phyloP scores from a whole-genome alignment of 805 yeast genomes.

The Metschnikowia santaceciliae region DNA sequence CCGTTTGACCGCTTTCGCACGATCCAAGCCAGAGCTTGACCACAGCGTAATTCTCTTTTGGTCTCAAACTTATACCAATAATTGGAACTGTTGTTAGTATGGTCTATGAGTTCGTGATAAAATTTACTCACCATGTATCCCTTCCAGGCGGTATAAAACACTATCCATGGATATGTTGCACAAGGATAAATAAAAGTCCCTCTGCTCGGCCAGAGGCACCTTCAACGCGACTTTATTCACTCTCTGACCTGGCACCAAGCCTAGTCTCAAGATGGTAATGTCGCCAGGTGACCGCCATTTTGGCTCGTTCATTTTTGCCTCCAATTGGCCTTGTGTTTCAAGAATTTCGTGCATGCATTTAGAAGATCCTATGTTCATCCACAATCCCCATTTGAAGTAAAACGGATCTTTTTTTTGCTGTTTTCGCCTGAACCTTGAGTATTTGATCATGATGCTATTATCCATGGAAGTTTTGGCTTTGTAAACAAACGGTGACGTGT shows the following conservation, averaged over 20 bases:
- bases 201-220: neutral
- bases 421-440: conserved; percentile 2
- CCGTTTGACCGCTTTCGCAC: neutral
- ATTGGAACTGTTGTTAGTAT: conserved; percentile 12
- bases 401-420: neutral
- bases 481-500: neutral
- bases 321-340: conserved; percentile 6
- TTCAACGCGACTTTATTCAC: conserved; percentile 9
- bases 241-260: conserved; percentile 2
- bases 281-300: neutral
- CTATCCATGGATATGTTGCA: conserved; percentile 2
- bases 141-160: neutral
- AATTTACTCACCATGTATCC: conserved; percentile 2
- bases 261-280: conserved; percentile 2
- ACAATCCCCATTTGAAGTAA: conserved; percentile 12
- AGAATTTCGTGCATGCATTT: neutral
- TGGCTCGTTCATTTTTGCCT: neutral
- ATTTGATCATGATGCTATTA: conserved; percentile 3
- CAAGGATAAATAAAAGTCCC: conserved; percentile 1
- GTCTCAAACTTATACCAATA: conserved; percentile 8
- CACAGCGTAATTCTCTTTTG: conserved; percentile 2
- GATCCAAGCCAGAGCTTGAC: conserved; percentile 13
- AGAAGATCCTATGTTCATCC: conserved; percentile 1
- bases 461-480: neutral
- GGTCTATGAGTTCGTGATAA: too few relatives aligned